These are phyloP conservation scores for Fusarium metavorans DNA, from an alignment of 2,329 filamentous ascomycete genomes.

Conservation along the genomic window DNA sequence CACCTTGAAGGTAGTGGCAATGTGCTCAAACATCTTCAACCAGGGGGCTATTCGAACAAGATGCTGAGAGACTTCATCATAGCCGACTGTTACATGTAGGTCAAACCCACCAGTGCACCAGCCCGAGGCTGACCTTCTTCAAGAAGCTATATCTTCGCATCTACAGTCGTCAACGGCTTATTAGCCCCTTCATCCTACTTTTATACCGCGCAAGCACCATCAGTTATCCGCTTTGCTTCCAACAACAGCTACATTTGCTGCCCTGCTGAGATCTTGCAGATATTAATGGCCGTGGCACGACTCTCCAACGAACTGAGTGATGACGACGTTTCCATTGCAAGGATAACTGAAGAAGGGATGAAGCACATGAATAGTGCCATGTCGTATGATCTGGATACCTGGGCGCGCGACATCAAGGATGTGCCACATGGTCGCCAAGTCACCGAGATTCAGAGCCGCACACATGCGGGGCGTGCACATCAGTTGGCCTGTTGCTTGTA, in stretches of 20 bases:
- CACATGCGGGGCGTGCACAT: slow-evolving; percentile 12
- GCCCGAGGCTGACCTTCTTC: background rate
- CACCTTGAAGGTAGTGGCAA: slow-evolving; percentile 13
- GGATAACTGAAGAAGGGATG: background rate
- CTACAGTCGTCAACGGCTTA: slow-evolving; percentile 8
- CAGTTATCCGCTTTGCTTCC: slow-evolving; percentile 14
- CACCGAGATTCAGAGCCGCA: slow-evolving; percentile 9
- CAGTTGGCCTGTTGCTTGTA: slow-evolving; percentile 15
- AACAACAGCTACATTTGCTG: slow-evolving; percentile 19
- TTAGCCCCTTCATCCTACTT: background rate
- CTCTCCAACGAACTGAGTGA: background rate
- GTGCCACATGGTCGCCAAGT: slow-evolving; percentile 11
- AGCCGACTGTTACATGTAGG: slow-evolving; percentile 21
- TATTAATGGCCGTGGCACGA: slow-evolving; percentile 3
- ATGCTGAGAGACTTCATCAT: slow-evolving; percentile 16
- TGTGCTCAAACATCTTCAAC: background rate
- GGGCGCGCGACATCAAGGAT: slow-evolving; percentile 8
- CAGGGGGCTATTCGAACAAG: background rate
- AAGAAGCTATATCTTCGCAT: slow-evolving; percentile 16
- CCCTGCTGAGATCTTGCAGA: slow-evolving; percentile 10
- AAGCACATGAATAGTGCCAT: slow-evolving; percentile 6
- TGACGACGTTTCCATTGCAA: background rate
- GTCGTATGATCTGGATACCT: slow-evolving; percentile 6
- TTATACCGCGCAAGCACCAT: background rate
- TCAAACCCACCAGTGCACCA: background rate